A percentile compares a stretch with the other conserved stretches of the same genome.
These are phyloP conservation scores for Boletus huronensis DNA, from an alignment of 768 basidiomycete species.

Conservation along the genomic window DNA sequence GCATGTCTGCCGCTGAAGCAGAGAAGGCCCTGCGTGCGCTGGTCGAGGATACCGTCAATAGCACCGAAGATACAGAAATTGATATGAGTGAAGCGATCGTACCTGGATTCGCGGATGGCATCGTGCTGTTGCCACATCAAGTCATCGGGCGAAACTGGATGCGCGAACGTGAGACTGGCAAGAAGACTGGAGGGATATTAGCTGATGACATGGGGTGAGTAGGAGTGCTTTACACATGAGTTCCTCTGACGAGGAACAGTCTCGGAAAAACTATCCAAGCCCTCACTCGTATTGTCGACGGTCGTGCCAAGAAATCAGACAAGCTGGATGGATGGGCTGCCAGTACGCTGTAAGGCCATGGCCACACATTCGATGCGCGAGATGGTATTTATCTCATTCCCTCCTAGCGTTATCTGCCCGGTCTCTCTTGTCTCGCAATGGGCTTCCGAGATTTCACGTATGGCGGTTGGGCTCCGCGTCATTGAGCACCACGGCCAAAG, in stretches of 20 bases:
- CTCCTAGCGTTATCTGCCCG: slow-evolving; percentile 76
- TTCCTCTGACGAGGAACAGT: slow-evolving; percentile 34
- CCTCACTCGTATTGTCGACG: slow-evolving; percentile 81
- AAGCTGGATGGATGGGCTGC: slow-evolving; percentile 67
- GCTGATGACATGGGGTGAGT: slow-evolving; percentile 88
- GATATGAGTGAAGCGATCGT: slow-evolving; percentile 68
- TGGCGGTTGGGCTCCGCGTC: slow-evolving; percentile 63
- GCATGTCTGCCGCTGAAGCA: slow-evolving; percentile 52
- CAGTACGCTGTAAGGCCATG: slow-evolving; percentile 58
- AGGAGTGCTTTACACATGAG: background rate
- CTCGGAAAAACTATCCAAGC: slow-evolving; percentile 92
- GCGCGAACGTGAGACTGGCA: slow-evolving; percentile 73
- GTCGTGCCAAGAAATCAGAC: slow-evolving; percentile 66
- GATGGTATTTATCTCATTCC: background rate
- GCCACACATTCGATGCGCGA: background rate
- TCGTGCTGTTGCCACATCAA: slow-evolving; percentile 82
- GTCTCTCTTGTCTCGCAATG: slow-evolving; percentile 88
- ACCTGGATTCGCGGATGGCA: slow-evolving; percentile 68
- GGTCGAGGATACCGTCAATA: slow-evolving; percentile 60
- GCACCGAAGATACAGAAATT: slow-evolving; percentile 45
- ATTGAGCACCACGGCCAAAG: slow-evolving; percentile 79
- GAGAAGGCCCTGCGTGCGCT: slow-evolving; percentile 78
- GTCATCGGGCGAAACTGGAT: slow-evolving; percentile 86
- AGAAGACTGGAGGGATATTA: slow-evolving; percentile 81
- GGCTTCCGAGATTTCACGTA: slow-evolving; percentile 78